phyloP scores from a whole-genome alignment of 164 flowering plant genomes.

The Echeveria elegans region DNA sequence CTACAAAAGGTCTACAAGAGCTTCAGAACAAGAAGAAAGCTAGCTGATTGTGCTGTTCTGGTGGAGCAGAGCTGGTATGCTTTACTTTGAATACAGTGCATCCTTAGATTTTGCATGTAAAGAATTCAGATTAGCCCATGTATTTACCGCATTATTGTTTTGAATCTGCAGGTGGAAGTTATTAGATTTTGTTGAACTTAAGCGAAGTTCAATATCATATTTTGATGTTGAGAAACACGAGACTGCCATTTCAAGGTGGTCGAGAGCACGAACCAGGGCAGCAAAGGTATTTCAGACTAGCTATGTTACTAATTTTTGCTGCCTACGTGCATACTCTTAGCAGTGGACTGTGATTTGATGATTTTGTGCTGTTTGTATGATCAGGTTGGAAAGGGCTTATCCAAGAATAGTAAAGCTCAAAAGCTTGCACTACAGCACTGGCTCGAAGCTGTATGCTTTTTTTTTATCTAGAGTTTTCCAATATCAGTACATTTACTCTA shows the following conservation, averaged over 20 bases:
- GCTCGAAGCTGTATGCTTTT: slow-evolving; percentile 65
- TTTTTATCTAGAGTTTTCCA: background rate
- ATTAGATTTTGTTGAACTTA: slow-evolving; percentile 66
- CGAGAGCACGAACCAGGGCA: slow-evolving; percentile 66
- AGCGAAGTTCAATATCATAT: slow-evolving; percentile 63
- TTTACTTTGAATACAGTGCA: background rate
- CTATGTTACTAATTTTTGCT: background rate
- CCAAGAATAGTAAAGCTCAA: slow-evolving; percentile 54
- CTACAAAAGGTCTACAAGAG: slow-evolving; percentile 95
- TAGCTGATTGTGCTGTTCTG: slow-evolving; percentile 95
- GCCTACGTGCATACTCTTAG: background rate
- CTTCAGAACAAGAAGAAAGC: slow-evolving; percentile 76
- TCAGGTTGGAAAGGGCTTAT: slow-evolving; percentile 71
- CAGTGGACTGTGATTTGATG: background rate
- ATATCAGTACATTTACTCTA: background rate
- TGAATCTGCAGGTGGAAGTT: slow-evolving; percentile 50
- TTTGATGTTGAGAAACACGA: slow-evolving; percentile 60
- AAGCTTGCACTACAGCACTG: slow-evolving; percentile 75
- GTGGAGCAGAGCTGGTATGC: slow-evolving; percentile 74
- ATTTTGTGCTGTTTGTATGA: slow-evolving; percentile 6
- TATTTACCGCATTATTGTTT: background rate
- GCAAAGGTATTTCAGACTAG: slow-evolving; percentile 42
- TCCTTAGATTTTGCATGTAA: background rate
- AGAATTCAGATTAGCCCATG: background rate
- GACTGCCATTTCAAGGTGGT: slow-evolving; percentile 65